Conservation (phyloP, 2,329 filamentous ascomycete genomes). For the Amauroascus verrucosus region DNA sequence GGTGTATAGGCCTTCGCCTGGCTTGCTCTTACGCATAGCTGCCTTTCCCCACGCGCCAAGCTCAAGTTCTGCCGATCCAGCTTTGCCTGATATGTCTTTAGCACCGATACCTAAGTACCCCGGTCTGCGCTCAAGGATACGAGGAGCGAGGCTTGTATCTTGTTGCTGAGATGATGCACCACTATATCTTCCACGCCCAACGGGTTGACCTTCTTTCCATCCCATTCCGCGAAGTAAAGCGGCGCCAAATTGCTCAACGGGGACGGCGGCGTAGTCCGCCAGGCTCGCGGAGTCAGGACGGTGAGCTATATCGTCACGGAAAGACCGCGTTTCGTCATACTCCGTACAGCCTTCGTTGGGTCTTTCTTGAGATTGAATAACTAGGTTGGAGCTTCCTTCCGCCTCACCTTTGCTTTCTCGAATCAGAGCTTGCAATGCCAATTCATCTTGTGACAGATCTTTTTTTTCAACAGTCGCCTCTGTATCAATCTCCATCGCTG, state of each 20-base stretch:
- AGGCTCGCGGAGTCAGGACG: constrained; percentile 67
- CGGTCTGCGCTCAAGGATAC: constrained; percentile 58
- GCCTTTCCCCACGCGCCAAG: constrained; percentile 69
- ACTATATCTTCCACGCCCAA: constrained; percentile 46
- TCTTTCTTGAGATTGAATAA: constrained; percentile 39
- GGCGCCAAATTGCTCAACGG: constrained; percentile 89
- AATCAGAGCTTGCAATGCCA: constrained; percentile 57
- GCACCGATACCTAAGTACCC: constrained; percentile 82
- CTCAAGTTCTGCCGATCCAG: constrained; percentile 49
- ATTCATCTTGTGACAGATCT: constrained; percentile 48
- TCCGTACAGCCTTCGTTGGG: constrained; percentile 20
- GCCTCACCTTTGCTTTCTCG: constrained; percentile 41
- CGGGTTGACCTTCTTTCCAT: constrained; percentile 63
- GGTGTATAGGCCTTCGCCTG: constrained; percentile 45
- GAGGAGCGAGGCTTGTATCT: constrained; percentile 49
- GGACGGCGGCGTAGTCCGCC: constrained; percentile 77
- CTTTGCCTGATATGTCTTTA: constrained; percentile 56
- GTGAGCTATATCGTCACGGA: constrained; percentile 56
- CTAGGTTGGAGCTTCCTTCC: constrained; percentile 36
- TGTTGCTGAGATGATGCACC: constrained; percentile 25
- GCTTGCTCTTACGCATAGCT: constrained; percentile 42
- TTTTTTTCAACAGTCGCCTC: constrained; percentile 16
- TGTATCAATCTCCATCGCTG: constrained; percentile 17
- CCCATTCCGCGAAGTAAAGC: constrained; percentile 88
- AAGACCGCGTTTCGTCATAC: constrained; percentile 47